These are phyloP conservation scores for Naematelia aurantialba DNA, from an alignment of 768 basidiomycete species.

Conservation along the genomic window DNA sequence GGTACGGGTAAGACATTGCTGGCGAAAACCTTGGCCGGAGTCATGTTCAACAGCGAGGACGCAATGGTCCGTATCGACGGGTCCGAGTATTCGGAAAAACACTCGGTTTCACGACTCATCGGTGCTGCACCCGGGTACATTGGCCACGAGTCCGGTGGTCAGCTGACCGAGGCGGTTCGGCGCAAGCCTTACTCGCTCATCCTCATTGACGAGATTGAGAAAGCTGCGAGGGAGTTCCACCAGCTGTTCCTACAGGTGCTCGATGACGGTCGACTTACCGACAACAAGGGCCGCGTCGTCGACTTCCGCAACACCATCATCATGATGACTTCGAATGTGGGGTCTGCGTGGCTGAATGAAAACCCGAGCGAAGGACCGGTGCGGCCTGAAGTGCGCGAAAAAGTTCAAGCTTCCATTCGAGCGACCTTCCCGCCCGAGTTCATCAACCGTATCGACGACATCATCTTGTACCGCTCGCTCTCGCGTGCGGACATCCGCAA, in stretches of 20 bases:
- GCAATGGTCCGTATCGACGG: slow-evolving; percentile 50
- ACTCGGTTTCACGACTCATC: slow-evolving; percentile 48
- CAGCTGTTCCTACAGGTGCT: slow-evolving; percentile 53
- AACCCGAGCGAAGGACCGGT: slow-evolving; percentile 49
- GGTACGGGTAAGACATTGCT: slow-evolving; percentile 52
- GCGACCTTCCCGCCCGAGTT: slow-evolving; percentile 53
- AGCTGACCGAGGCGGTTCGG: slow-evolving; percentile 50
- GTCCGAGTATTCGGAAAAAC: slow-evolving; percentile 66
- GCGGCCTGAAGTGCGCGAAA: slow-evolving; percentile 40
- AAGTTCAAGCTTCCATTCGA: slow-evolving; percentile 51
- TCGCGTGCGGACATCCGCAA: slow-evolving; percentile 69
- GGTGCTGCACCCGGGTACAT: slow-evolving; percentile 51
- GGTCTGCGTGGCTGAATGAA: slow-evolving; percentile 52
- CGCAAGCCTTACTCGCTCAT: slow-evolving; percentile 50
- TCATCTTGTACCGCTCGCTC: slow-evolving; percentile 66
- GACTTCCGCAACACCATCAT: slow-evolving; percentile 52
- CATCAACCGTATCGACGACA: slow-evolving; percentile 51
- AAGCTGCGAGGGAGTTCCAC: slow-evolving; percentile 53
- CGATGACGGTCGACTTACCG: slow-evolving; percentile 54
- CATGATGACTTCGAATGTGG: slow-evolving; percentile 53
- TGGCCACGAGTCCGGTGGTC: slow-evolving; percentile 49
- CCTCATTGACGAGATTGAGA: slow-evolving; percentile 53
- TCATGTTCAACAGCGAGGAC: slow-evolving; percentile 51
- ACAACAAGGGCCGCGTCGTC: slow-evolving; percentile 51
- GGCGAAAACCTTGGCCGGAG: slow-evolving; percentile 49